Evolutionary conservation across 352 stramenopile species (phyloP).

Genomic region (Phytophthora hibernalis): DNA sequence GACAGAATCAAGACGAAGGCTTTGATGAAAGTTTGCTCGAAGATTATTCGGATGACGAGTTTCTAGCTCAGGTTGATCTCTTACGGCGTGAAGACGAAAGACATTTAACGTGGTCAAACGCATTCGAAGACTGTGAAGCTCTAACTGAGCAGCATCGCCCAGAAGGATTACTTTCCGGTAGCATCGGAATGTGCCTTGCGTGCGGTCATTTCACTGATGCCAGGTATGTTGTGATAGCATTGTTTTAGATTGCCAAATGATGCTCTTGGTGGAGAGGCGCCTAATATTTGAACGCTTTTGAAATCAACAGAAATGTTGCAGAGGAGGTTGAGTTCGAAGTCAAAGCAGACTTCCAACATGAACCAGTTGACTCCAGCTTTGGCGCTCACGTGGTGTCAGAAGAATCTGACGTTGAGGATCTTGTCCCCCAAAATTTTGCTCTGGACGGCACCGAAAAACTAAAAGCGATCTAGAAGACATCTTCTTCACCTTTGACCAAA

Average conservation of each 20-base stretch:
- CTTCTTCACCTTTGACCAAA: constrained; percentile 29
- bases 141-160: not conserved
- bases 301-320: not conserved
- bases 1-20: not conserved
- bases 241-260: not conserved
- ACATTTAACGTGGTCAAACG: not conserved
- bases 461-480: constrained; percentile 25
- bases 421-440: not conserved
- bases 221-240: constrained; percentile 17
- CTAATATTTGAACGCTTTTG: not conserved
- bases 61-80: not conserved
- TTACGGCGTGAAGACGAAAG: not conserved
- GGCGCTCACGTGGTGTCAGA: not conserved
- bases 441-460: not conserved
- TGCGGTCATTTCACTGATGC: constrained; percentile 12
- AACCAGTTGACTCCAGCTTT: not conserved
- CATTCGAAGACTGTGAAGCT: not conserved
- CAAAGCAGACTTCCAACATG: not conserved
- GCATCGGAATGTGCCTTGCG: constrained; percentile 9
- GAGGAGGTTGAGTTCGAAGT: not conserved
- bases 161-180: not conserved
- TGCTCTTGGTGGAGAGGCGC: too few species aligned
- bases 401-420: not conserved
- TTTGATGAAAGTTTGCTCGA: not conserved
- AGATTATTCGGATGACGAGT: not conserved